These are phyloP conservation scores for Saccharomycopsis sp. DNA, from an alignment of 805 yeast species.

Conservation along the genomic window DNA sequence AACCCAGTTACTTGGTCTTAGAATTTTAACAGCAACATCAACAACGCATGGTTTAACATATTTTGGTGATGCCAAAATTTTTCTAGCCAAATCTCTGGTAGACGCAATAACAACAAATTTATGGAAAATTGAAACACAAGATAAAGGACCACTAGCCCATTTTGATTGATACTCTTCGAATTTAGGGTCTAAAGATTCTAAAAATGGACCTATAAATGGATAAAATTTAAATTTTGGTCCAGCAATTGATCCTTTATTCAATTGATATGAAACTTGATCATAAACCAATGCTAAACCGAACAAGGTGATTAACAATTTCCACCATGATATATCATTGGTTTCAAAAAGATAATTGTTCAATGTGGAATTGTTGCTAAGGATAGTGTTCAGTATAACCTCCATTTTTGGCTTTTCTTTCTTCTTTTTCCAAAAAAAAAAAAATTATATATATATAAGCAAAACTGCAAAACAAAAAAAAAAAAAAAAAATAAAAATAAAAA, in stretches of 20 bases:
- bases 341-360: not conserved
- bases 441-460: no score
- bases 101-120: constrained; percentile 95
- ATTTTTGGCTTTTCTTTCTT: not conserved
- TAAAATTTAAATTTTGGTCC: constrained; percentile 85
- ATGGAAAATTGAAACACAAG: constrained; percentile 97
- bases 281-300: constrained; percentile 45
- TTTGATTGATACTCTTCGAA: constrained; percentile 88
- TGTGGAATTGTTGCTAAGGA: not conserved
- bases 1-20: constrained; percentile 97
- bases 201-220: constrained; percentile 95
- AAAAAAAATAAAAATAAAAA: no score
- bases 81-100: constrained; percentile 80
- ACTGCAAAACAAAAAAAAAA: no score
- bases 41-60: constrained; percentile 97
- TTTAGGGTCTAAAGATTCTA: constrained; percentile 91
- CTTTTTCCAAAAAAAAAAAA: no score
- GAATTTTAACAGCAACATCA: constrained; percentile 89
- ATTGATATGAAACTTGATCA: constrained; percentile 74
- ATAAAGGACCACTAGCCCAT: constrained; percentile 91
- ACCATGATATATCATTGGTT: constrained; percentile 37
- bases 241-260: constrained; percentile 79
- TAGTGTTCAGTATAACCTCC: not conserved
- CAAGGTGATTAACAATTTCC: constrained; percentile 42
- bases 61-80: constrained; percentile 74